Evolutionary conservation across 2,329 filamentous ascomycete species (phyloP).

Genomic region (Cercospora sesami): DNA sequence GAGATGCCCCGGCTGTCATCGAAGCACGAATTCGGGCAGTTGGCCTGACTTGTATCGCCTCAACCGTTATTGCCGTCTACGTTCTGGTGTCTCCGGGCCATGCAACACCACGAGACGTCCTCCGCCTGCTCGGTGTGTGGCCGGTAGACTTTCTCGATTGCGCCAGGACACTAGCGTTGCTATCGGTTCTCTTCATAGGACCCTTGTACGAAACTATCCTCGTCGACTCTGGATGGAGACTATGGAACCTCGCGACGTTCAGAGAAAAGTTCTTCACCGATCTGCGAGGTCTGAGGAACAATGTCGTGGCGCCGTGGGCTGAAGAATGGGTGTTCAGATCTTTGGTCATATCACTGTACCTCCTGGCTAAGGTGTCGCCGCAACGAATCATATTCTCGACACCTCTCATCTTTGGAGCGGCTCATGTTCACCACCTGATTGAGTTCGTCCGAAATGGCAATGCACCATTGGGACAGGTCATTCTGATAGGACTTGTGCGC

Average conservation of each 20-base stretch:
- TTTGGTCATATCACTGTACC: slow-evolving; percentile 76
- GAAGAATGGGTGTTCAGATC: slow-evolving; percentile 95
- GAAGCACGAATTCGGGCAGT: slow-evolving; percentile 80
- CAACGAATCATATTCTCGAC: slow-evolving; percentile 72
- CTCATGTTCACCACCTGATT: slow-evolving; percentile 94
- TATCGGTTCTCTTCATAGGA: slow-evolving; percentile 75
- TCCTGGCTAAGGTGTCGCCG: slow-evolving; percentile 62
- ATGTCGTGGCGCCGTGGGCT: slow-evolving; percentile 79
- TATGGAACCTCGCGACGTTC: slow-evolving; percentile 51
- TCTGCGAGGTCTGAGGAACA: slow-evolving; percentile 84
- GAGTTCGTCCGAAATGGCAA: slow-evolving; percentile 80
- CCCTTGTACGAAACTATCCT: slow-evolving; percentile 79
- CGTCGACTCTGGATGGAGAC: slow-evolving; percentile 67
- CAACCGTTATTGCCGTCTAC: slow-evolving; percentile 65
- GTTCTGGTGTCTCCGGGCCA: slow-evolving; percentile 60
- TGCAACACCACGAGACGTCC: slow-evolving; percentile 53
- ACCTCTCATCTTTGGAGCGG: slow-evolving; percentile 86
- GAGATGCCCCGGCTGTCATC: slow-evolving; percentile 88
- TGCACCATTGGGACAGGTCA: slow-evolving; percentile 37
- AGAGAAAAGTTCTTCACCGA: slow-evolving; percentile 64
- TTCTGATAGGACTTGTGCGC: slow-evolving; percentile 55
- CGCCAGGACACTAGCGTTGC: slow-evolving; percentile 64
- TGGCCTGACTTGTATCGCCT: slow-evolving; percentile 69
- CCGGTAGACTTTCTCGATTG: slow-evolving; percentile 60
- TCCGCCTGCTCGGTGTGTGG: slow-evolving; percentile 78